phyloP scores from a whole-genome alignment of 2,329 filamentous ascomycete species.

The Ambrosiella beaveri region DNA sequence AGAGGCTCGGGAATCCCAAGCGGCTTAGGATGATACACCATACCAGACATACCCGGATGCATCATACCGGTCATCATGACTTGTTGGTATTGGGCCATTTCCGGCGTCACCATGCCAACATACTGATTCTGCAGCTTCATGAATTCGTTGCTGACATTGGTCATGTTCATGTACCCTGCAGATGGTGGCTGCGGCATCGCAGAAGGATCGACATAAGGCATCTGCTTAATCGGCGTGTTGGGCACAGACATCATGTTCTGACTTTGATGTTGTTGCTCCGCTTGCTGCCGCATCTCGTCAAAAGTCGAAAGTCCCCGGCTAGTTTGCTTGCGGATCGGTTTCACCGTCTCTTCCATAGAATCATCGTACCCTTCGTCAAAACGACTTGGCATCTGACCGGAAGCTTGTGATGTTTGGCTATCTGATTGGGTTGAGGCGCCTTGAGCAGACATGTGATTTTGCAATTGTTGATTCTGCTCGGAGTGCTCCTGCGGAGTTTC shows the following conservation, averaged over 20 bases:
- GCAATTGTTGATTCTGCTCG: conserved; percentile 2
- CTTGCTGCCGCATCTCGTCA: conserved; percentile 39
- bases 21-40: conserved; percentile 9
- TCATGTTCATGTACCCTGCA: conserved; percentile 39
- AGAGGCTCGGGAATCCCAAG: background rate
- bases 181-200: conserved; percentile 26
- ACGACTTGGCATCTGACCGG: conserved; percentile 18
- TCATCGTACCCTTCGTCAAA: conserved; percentile 46
- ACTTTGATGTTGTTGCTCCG: conserved; percentile 25
- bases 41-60: conserved; percentile 3
- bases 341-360: conserved; percentile 50
- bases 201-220: conserved; percentile 28
- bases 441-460: conserved; percentile 22
- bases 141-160: conserved; percentile 29
- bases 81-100: conserved; percentile 10
- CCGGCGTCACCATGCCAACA: conserved; percentile 1
- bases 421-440: conserved; percentile 17
- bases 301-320: conserved; percentile 35
- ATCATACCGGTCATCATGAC: conserved; percentile 12
- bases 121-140: conserved; percentile 20
- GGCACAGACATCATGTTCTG: conserved; percentile 7
- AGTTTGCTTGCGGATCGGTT: conserved; percentile 30
- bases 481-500: conserved; percentile 33
- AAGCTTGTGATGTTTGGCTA: background rate
- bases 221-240: conserved; percentile 18